phyloP scores from a whole-genome alignment of 331 rosid species.

The Erythrophleum ivorense region DNA sequence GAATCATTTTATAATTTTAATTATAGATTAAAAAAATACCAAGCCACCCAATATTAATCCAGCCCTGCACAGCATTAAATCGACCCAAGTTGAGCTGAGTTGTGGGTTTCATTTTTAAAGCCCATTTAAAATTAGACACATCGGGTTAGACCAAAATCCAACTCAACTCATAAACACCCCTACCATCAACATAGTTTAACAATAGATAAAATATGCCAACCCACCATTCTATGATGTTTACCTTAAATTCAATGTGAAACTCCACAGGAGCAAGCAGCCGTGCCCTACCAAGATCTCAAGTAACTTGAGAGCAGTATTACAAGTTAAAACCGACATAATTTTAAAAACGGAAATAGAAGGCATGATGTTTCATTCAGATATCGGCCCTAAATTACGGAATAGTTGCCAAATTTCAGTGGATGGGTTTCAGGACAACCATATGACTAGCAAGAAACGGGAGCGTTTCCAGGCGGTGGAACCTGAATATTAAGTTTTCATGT shows the following conservation, averaged over 20 bases:
- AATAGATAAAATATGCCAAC: neutral
- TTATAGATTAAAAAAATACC: no score
- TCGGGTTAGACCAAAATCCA: no score
- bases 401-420: neutral
- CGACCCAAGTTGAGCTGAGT: no score
- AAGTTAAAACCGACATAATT: neutral
- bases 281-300: neutral
- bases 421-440: constrained; percentile 9
- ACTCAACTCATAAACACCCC: no score
- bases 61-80: no score
- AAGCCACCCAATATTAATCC: no score
- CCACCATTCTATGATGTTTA: neutral
- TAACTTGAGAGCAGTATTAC: neutral
- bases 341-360: neutral
- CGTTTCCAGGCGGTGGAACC: neutral
- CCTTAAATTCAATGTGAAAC: neutral
- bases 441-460: neutral
- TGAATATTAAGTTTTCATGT: neutral
- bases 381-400: constrained; percentile 10
- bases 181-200: no score
- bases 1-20: no score
- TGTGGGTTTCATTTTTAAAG: no score
- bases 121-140: no score
- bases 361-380: neutral
- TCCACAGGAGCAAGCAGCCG: neutral